Base-by-base conservation (phyloP, 257 asterid genomes). In the Solanum arcanum region DNA sequence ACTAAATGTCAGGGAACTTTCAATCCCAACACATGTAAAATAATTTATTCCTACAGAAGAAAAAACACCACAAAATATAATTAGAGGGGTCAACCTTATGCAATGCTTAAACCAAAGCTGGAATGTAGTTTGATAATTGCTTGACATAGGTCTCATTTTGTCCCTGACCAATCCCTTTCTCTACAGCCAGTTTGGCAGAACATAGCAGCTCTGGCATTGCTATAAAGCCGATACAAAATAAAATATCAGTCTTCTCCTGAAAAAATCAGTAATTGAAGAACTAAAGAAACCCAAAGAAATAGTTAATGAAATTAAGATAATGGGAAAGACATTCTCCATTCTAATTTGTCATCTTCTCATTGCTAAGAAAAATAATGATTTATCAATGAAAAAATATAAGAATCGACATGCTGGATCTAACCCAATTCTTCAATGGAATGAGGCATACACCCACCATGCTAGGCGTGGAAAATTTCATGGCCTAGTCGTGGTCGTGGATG, bases 201-300 rank as follows among this genome's bases (percentile, higher is more conserved):
- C 93, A 93, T 89, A 97, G 87, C 83, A 97, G 91, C 94, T 97
- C 98, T 72, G 99, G 99, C 99, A 97, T 97, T 80, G 99, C 99
- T 97, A 86, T 81, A 90, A 83, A 83, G 66, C 16, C 83, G 86
- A 86, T 78, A 89, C 35, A n/a, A 89, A 86, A 62, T 80, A 29
- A 47, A 49, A 29, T 27, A 25, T 80, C 44, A 80, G 69, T 9
- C 44, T 47, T 80, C 44, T 18, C 20, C 29, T 37, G 23, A 29
- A 18, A 18, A 25, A 15, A 25, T 20, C 12, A 78, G 27, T 46
- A 78, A 46, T 16, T 78, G 64, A 37, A 47, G 27, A 80, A 18
- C 37, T 35, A 35, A 35, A 4, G 37, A 35, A 5, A 35, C 6
- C 6, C 6, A 35, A 35, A 35, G 37, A 35, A 35, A 35, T 5